Conservation (phyloP, 305 asterid species). For the Striga hermonthica region DNA sequence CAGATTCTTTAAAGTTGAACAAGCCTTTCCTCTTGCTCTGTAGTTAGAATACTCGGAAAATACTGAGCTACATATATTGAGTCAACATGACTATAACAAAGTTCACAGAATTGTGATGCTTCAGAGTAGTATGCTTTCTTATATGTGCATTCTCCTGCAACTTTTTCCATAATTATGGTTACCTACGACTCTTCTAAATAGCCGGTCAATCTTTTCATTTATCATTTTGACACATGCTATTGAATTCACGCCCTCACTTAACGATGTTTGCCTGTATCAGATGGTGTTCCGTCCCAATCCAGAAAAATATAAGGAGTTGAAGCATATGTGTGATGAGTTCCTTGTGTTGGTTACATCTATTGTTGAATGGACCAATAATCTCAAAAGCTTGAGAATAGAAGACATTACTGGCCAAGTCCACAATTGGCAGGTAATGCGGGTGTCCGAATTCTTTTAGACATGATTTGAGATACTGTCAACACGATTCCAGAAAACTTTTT, state of each 20-base stretch:
- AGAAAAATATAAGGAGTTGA: constrained; percentile 63
- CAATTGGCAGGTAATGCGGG: constrained; percentile 74
- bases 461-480: constrained; percentile 1
- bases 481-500: background rate
- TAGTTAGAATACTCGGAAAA: background rate
- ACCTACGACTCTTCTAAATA: constrained; percentile 2
- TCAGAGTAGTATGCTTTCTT: background rate
- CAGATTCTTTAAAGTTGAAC: too few species aligned
- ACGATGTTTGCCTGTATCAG: constrained; percentile 37
- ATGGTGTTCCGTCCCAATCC: constrained; percentile 80
- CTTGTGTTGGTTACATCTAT: constrained; percentile 41
- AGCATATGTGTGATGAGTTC: constrained; percentile 52
- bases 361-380: constrained; percentile 44
- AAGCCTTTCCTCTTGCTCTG: background rate
- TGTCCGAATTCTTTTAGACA: constrained; percentile 22
- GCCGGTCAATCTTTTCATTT: background rate
- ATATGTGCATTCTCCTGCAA: background rate
- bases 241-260: constrained; percentile 22
- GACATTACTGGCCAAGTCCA: constrained; percentile 44
- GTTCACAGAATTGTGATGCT: constrained; percentile 25
- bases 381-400: constrained; percentile 36
- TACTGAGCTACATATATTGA: background rate
- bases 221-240: constrained; percentile 4
- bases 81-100: background rate
- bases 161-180: background rate